Evolutionary conservation across 2,329 filamentous ascomycete genomes (phyloP).

Genomic region (Drechslera avenae): DNA sequence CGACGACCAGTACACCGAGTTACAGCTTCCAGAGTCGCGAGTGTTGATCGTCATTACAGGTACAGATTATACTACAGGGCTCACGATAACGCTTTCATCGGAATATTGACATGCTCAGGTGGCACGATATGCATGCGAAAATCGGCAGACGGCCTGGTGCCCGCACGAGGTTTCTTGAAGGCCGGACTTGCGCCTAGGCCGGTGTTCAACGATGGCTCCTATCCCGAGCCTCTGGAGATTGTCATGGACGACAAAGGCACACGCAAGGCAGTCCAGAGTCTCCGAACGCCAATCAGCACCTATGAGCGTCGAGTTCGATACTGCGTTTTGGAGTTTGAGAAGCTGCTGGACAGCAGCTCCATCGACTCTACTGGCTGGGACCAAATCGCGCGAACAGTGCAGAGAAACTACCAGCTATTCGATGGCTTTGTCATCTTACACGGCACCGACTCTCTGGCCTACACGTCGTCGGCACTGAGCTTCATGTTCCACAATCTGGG

Average conservation of each 20-base stretch:
- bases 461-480: conserved; percentile 86
- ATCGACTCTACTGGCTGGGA: conserved; percentile 88
- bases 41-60: conserved; percentile 92
- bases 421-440: conserved; percentile 92
- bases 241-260: conserved; percentile 57
- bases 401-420: conserved; percentile 84
- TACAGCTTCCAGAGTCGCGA: conserved; percentile 68
- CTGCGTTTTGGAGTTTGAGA: conserved; percentile 80
- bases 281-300: conserved; percentile 79
- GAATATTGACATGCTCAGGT: conserved; percentile 42
- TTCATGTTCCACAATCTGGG: conserved; percentile 93
- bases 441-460: conserved; percentile 85
- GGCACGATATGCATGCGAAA: conserved; percentile 91
- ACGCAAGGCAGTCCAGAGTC: conserved; percentile 63
- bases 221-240: conserved; percentile 61
- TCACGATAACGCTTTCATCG: not conserved
- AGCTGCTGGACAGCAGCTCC: conserved; percentile 85
- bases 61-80: conserved; percentile 37
- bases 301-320: conserved; percentile 84
- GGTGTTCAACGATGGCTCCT: conserved; percentile 80
- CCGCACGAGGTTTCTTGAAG: conserved; percentile 74
- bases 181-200: conserved; percentile 80
- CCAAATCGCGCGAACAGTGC: conserved; percentile 78
- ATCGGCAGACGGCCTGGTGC: conserved; percentile 78
- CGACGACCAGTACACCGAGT: conserved; percentile 33